Percentiles rank a stretch among this genome's conserved stretches.
phyloP scores from a whole-genome alignment of 371 early-diverging fungal genomes.

The Lichtheimia ornata region DNA sequence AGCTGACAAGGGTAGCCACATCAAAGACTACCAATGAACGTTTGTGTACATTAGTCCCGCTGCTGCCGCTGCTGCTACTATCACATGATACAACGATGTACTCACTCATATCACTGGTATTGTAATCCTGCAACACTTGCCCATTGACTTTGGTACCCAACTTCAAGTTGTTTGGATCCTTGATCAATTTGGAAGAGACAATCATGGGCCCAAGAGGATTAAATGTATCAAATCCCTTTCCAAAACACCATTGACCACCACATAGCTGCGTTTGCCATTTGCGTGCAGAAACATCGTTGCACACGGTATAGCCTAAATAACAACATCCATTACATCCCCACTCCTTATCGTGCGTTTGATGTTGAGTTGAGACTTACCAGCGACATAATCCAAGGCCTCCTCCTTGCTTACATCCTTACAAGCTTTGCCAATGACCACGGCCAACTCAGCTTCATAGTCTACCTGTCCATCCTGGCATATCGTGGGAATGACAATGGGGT shows the following conservation, averaged over 20 bases:
- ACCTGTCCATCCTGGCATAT: conserved; percentile 48
- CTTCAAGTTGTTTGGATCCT: conserved; percentile 47
- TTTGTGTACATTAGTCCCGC: too few relatives aligned
- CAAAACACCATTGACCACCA: conserved; percentile 60
- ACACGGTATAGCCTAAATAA: conserved; percentile 54
- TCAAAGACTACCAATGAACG: conserved; percentile 19
- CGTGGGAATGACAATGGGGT: conserved; percentile 48
- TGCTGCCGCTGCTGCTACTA: background rate
- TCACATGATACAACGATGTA: background rate
- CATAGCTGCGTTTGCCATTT: conserved; percentile 53
- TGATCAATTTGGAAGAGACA: conserved; percentile 49
- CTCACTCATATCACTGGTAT: conserved; percentile 62
- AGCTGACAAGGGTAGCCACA: conserved; percentile 31
- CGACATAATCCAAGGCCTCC: conserved; percentile 54
- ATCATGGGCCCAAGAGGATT: conserved; percentile 62
- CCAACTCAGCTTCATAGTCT: conserved; percentile 66
- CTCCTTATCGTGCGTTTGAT: background rate
- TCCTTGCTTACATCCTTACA: conserved; percentile 51
- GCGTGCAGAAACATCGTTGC: conserved; percentile 63
- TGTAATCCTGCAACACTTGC: conserved; percentile 51
- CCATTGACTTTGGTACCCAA: conserved; percentile 52
- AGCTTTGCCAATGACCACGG: conserved; percentile 59
- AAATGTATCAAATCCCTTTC: conserved; percentile 66
- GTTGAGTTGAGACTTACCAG: conserved; percentile 25
- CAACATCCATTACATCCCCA: too few relatives aligned